phyloP scores from a whole-genome alignment of 148 eudicot species.

The Cornus controversa region DNA sequence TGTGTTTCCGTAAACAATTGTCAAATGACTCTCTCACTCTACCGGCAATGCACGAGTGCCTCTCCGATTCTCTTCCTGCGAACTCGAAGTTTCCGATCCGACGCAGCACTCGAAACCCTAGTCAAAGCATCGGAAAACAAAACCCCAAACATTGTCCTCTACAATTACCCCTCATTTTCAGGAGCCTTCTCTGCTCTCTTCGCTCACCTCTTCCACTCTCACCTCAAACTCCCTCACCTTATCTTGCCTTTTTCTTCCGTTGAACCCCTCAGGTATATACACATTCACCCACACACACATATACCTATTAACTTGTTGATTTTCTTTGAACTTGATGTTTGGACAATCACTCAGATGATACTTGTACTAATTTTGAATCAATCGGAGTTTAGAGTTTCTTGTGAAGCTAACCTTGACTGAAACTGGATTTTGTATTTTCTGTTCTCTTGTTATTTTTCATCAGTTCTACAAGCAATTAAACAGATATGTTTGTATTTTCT shows the following conservation, averaged over 20 bases:
- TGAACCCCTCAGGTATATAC: conserved; percentile 62
- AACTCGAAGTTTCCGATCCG: conserved; percentile 59
- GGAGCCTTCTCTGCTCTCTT: conserved; percentile 88
- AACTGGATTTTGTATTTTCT: too few species aligned
- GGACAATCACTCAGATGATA: background rate
- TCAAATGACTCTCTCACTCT: conserved; percentile 21
- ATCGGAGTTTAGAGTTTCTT: background rate
- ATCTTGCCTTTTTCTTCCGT: conserved; percentile 80
- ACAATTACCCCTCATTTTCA: conserved; percentile 87
- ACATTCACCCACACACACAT: background rate
- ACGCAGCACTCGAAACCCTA: conserved; percentile 62
- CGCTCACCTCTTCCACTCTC: conserved; percentile 68
- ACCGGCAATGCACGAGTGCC: conserved; percentile 12
- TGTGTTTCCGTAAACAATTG: too few species aligned
- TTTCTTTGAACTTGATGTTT: background rate
- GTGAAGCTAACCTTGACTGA: background rate
- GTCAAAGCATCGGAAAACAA: conserved; percentile 43
- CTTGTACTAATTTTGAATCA: background rate
- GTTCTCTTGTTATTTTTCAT: background rate
- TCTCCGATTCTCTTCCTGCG: background rate
- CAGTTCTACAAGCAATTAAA: background rate
- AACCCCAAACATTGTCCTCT: conserved; percentile 56
- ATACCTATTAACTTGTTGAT: background rate
- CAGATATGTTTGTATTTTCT: background rate
- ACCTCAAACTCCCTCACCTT: conserved; percentile 59